Evolutionary conservation across 257 asterid genomes (phyloP), one percentile per base, ranked within the genome.

Genomic region (Primulina eburnea): DNA sequence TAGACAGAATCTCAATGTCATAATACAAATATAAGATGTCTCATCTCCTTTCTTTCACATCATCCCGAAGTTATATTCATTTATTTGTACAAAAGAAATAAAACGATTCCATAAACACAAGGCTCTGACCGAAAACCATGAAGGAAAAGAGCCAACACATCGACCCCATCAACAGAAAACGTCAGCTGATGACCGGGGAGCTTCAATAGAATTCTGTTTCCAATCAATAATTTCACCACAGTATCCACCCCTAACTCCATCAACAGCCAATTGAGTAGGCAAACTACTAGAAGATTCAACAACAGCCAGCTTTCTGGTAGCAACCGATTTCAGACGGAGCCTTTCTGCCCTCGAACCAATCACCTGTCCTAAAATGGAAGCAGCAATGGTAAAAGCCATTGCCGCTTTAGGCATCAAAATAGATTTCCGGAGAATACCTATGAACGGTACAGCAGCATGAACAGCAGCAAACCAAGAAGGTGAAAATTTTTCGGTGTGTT

Each of bases 401-500:
- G 97, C 98, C 28, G 86, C 64, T 75, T 92, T 92, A 26, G 98
- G 98, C 96, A 92, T 92, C 82, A 92, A 61, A 5, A 92, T 77
- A 0, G 92, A 85, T 79, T 92, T 92, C 84, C 98, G 87, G 28
- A 92, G 90, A 85, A 92, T 87, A 68, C 78, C 98, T 66, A 92
- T 92, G 78, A 92, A 92, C 5, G 98, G 98, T 18, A 92, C 95
- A 28, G 98, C 97, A 16, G 98, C 97, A 67, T 92, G 98, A 29
- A 92, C 97, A 2, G 98, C 97, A 6, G 66, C 86, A 67, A 92
- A 92, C 98, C 98, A 92, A 2, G 95, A 84, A 1, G 92, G 92
- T 0, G 98, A 88, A 78, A 92, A 92, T 74, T 92, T 92, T 33
- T 79, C 75, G 2, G 98, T 92, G 76, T 92, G 97, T 76, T 92